Conservation (phyloP, 2,329 filamentous ascomycete species). For the Geosmithia morbida region DNA sequence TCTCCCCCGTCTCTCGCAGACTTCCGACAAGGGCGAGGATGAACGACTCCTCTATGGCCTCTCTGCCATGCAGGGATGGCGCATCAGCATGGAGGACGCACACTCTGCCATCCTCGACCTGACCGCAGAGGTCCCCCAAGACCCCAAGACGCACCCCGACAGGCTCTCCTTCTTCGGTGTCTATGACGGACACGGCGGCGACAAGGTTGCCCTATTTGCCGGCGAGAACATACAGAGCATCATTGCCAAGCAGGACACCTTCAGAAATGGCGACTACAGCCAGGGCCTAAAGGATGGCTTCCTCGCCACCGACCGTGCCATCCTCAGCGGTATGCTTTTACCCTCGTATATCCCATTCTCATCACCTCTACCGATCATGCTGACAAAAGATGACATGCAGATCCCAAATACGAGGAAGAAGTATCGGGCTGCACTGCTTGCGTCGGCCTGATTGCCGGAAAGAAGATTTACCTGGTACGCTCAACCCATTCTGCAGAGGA, state of each 20-base stretch:
- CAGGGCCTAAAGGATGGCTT: conserved; percentile 97
- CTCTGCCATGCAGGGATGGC: conserved; percentile 99
- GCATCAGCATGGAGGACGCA: conserved; percentile 98
- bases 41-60: conserved; percentile 85
- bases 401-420: conserved; percentile 93
- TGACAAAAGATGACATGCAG: conserved; percentile 28
- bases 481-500: not conserved
- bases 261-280: conserved; percentile 80
- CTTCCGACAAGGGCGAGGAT: conserved; percentile 83
- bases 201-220: conserved; percentile 87
- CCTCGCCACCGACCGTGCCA: conserved; percentile 87
- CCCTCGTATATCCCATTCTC: not conserved
- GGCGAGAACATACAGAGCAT: conserved; percentile 91
- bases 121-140: conserved; percentile 19
- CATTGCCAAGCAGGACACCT: conserved; percentile 85
- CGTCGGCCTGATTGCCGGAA: conserved; percentile 72
- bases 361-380: not conserved
- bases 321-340: conserved; percentile 69
- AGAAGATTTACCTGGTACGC: conserved; percentile 88
- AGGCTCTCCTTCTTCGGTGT: conserved; percentile 93
- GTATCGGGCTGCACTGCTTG: conserved; percentile 96
- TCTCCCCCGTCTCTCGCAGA: conserved; percentile 32
- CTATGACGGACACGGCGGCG: conserved; percentile 93
- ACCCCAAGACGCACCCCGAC: conserved; percentile 51
- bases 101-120: conserved; percentile 85